phyloP scores from a whole-genome alignment of 495 filamentous ascomycete genomes.

The Aspergillus asperescens region DNA sequence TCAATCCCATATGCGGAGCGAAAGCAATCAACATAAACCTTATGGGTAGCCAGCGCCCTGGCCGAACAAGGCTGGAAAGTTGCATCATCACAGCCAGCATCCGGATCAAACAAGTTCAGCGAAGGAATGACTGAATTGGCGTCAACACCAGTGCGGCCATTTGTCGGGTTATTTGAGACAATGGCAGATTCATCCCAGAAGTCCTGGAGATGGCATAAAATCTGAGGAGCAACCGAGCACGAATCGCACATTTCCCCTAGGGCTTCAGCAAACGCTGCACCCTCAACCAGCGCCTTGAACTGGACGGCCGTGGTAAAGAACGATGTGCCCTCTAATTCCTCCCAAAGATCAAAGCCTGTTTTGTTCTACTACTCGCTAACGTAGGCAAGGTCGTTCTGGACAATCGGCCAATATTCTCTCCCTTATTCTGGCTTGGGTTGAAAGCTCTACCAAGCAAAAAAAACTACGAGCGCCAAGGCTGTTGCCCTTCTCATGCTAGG shows the following conservation, averaged over 20 bases:
- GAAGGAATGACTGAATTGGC: constrained; percentile 43
- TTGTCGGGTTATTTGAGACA: constrained; percentile 39
- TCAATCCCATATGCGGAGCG: constrained; percentile 45
- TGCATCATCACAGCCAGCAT: constrained; percentile 42
- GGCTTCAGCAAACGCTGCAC: constrained; percentile 49
- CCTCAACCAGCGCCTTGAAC: constrained; percentile 56
- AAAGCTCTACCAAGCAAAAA: too few relatives aligned
- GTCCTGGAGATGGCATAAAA: constrained; percentile 45
- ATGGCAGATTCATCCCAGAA: constrained; percentile 45
- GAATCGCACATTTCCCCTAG: constrained; percentile 38
- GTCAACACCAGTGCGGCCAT: constrained; percentile 43
- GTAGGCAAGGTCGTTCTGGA: constrained; percentile 56
- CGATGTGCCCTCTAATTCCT: constrained; percentile 58
- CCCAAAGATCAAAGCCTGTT: constrained; percentile 58
- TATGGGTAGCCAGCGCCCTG: constrained; percentile 46
- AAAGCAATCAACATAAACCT: constrained; percentile 46
- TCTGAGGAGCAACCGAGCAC: constrained; percentile 47
- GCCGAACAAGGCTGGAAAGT: constrained; percentile 50
- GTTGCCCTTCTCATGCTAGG: too few relatives aligned
- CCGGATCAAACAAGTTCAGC: constrained; percentile 44
- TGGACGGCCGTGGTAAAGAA: constrained; percentile 60
- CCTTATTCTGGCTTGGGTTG: too few relatives aligned
- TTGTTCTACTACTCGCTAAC: constrained; percentile 66
- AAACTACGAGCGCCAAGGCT: too few relatives aligned
- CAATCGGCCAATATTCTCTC: constrained; percentile 56